These are phyloP conservation scores for Entomortierella lignicola DNA, from an alignment of 192 early-diverging fungal species.

Conservation along the genomic window DNA sequence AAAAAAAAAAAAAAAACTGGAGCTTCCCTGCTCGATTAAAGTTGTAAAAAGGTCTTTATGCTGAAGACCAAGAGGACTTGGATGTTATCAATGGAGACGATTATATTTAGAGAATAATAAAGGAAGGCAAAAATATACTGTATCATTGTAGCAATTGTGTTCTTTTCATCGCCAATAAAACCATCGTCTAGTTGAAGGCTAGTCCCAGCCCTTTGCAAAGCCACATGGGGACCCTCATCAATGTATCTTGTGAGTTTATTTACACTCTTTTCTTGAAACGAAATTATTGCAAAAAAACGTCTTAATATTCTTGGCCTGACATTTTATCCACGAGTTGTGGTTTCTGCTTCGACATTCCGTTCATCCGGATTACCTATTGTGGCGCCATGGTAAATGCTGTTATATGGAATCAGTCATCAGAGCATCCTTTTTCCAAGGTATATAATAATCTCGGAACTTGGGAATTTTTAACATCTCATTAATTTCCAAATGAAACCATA, in stretches of 20 bases:
- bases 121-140: background rate
- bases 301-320: constrained; percentile 63
- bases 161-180: too few relatives aligned
- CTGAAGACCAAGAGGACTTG: too few relatives aligned
- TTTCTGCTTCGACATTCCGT: background rate
- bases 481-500: background rate
- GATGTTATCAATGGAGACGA: too few relatives aligned
- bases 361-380: background rate
- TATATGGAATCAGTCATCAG: too few relatives aligned
- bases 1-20: too few relatives aligned
- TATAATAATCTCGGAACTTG: background rate
- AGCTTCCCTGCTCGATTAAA: too few relatives aligned
- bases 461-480: background rate
- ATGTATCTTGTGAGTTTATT: background rate
- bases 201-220: too few relatives aligned
- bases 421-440: background rate
- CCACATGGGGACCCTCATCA: too few relatives aligned
- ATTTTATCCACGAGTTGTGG: constrained; percentile 85
- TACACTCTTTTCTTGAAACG: constrained; percentile 64
- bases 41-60: too few relatives aligned
- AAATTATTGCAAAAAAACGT: constrained; percentile 87
- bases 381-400: background rate
- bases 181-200: too few relatives aligned
- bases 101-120: too few relatives aligned
- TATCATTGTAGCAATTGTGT: too few relatives aligned